Conservation (phyloP, 2,329 filamentous ascomycete species). For the Pseudogymnoascus sp. region DNA sequence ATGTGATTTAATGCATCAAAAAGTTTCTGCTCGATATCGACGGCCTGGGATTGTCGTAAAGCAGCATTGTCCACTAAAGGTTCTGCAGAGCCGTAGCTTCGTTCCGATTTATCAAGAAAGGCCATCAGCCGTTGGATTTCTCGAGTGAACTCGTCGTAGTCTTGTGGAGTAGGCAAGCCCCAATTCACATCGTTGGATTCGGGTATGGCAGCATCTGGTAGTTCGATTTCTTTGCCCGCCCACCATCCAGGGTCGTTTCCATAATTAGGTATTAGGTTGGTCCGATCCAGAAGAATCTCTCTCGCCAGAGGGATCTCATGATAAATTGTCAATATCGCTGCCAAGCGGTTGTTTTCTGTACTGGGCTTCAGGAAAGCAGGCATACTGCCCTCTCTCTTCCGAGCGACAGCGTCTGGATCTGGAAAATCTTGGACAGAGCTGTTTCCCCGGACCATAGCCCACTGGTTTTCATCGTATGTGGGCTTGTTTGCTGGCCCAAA, state of each 20-base stretch:
- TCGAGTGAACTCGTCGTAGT: slow-evolving; percentile 36
- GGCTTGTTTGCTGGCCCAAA: slow-evolving; percentile 53
- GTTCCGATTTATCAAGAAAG: slow-evolving; percentile 52
- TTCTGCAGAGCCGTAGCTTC: slow-evolving; percentile 50
- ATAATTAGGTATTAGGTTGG: slow-evolving; percentile 38
- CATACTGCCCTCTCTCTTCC: slow-evolving; percentile 35
- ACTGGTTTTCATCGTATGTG: slow-evolving; percentile 47
- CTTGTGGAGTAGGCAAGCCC: slow-evolving; percentile 9
- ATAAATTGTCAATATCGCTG: slow-evolving; percentile 48
- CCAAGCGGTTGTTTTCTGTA: slow-evolving; percentile 32
- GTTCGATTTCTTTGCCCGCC: slow-evolving; percentile 44
- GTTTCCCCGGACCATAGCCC: slow-evolving; percentile 48
- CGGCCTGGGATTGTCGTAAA: slow-evolving; percentile 17
- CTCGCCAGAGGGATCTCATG: slow-evolving; percentile 51
- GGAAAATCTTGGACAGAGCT: slow-evolving; percentile 22
- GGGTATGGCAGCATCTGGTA: slow-evolving; percentile 9
- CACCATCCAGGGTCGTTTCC: slow-evolving; percentile 53
- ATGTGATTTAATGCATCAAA: slow-evolving; percentile 13
- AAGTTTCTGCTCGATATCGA: slow-evolving; percentile 19
- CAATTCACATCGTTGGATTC: slow-evolving; percentile 12
- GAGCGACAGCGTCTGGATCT: slow-evolving; percentile 31
- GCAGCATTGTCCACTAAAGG: slow-evolving; percentile 30
- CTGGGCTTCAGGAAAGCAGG: slow-evolving; percentile 48
- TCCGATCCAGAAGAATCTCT: slow-evolving; percentile 43
- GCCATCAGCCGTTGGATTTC: slow-evolving; percentile 56